Conservation (phyloP, 352 stramenopile genomes). For the Phytophthora kernoviae region DNA sequence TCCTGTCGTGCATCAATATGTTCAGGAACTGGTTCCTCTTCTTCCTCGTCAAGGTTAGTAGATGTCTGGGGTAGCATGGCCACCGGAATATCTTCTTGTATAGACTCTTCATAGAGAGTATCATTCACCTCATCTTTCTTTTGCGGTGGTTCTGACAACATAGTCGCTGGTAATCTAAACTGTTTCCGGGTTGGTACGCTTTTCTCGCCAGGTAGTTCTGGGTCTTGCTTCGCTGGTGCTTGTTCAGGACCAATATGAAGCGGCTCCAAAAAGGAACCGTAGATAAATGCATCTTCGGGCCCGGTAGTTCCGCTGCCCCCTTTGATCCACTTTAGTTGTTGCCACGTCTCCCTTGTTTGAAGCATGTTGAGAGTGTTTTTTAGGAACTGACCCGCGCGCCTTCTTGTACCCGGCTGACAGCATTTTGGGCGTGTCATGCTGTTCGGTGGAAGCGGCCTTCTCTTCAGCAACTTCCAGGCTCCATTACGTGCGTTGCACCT, state of each 20-base stretch:
- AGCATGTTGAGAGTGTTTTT: slow-evolving; percentile 19
- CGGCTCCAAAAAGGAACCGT: slow-evolving; percentile 26
- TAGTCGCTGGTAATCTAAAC: slow-evolving; percentile 2
- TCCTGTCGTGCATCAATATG: slow-evolving; percentile 23
- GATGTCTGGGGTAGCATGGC: neutral
- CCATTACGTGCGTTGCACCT: slow-evolving; percentile 2
- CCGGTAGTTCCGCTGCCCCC: slow-evolving; percentile 10
- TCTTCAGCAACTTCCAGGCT: slow-evolving; percentile 10
- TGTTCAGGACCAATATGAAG: slow-evolving; percentile 22
- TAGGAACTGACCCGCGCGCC: slow-evolving; percentile 18
- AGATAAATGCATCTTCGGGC: slow-evolving; percentile 12
- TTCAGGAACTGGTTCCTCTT: slow-evolving; percentile 25
- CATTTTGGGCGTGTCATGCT: slow-evolving; percentile 21
- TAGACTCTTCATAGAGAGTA: slow-evolving; percentile 30
- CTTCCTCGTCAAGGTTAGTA: slow-evolving; percentile 14
- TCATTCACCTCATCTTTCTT: slow-evolving; percentile 22
- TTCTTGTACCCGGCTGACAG: slow-evolving; percentile 49
- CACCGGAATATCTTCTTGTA: slow-evolving; percentile 30
- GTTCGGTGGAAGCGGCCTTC: slow-evolving; percentile 9
- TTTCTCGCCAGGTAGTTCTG: neutral
- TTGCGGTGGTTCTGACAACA: slow-evolving; percentile 10
- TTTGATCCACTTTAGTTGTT: slow-evolving; percentile 16
- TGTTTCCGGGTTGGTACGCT: slow-evolving; percentile 5
- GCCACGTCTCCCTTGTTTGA: neutral
- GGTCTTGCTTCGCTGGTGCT: slow-evolving; percentile 24